Evolutionary conservation across 225 moss, liverwort and hornwort species (phyloP), one percentile per base, ranked within the genome.

Genomic region (Polytrichum formosum): DNA sequence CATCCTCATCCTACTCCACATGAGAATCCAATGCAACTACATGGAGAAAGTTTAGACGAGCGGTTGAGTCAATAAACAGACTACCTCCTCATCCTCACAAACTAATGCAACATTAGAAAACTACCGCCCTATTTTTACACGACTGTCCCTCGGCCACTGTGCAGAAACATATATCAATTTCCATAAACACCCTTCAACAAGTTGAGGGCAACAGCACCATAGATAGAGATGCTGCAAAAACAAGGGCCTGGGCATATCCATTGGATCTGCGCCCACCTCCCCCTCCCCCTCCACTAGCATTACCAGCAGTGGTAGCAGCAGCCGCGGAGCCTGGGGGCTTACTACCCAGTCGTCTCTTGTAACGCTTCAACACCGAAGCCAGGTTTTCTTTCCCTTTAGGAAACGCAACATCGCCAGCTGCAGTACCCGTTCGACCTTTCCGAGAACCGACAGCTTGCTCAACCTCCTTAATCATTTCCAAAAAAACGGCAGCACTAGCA

Each of bases 401-500:
- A 68, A 92, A 94, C 1, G 94, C 94, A 27, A 94, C 88, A 30
- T 94, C 94, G 20, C 94, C 94, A n/a, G 94, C 94, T 54, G 94
- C 90, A 56, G 94, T 94, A 56, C 94, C 94, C 46, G 94, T 94
- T 54, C 94, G 87, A 26, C 94, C 94, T 73, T 94, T 94, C 16
- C 92, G 85, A 59, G 90, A 90, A 53, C 88, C 87, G 27, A 94
- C 94, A 35, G 94, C 90, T 74, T 79, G 78, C 83, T 94, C 94
- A 59, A 94, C 94, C 63, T 94, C 94, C 77, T 89, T 92, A 58
- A 94, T 92, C 88, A 90, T 92, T 73, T 94, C 94, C 85, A 94
- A 77, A 76, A 94, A 90, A 20, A 81, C 75, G 9, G 79, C 58
- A 10, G 90, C 88, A 77, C 80, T 88, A 2, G 90, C 78, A 28